phyloP scores from a whole-genome alignment of 2,329 filamentous ascomycete genomes.

The Alternaria alternata region DNA sequence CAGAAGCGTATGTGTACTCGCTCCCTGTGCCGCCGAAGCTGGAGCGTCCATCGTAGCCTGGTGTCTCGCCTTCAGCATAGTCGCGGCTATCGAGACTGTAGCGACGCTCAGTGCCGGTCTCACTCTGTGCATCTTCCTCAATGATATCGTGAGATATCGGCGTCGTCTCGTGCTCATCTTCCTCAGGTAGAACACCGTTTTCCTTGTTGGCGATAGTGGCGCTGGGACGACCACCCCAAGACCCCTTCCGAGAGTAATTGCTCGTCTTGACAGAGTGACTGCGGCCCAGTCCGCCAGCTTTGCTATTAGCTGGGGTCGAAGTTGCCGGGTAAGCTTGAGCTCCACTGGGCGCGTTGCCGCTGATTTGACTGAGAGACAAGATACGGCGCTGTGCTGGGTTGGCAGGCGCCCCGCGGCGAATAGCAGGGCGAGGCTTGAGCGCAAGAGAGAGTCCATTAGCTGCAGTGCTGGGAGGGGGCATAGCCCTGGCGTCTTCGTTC shows the following conservation, averaged over 20 bases:
- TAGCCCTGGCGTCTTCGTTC: conserved; percentile 47
- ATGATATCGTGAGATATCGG: conserved; percentile 33
- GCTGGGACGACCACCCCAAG: conserved; percentile 47
- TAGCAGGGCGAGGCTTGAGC: conserved; percentile 58
- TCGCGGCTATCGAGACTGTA: conserved; percentile 47
- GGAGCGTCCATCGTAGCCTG: conserved; percentile 48
- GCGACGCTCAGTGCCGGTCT: conserved; percentile 52
- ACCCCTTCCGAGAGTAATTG: conserved; percentile 45
- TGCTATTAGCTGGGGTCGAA: conserved; percentile 44
- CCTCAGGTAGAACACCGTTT: conserved; percentile 57
- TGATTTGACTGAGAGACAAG: conserved; percentile 89
- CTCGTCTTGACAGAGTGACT: conserved; percentile 53
- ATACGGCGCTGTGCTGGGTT: conserved; percentile 71
- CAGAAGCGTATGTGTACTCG: conserved; percentile 58
- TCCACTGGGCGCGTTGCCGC: conserved; percentile 70
- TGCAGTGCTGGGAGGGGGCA: conserved; percentile 46
- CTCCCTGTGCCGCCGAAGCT: conserved; percentile 54
- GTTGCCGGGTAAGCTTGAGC: conserved; percentile 48
- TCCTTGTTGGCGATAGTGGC: conserved; percentile 55
- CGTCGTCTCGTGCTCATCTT: conserved; percentile 48
- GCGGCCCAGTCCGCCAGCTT: conserved; percentile 61
- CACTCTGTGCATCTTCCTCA: conserved; percentile 45
- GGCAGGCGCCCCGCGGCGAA: conserved; percentile 49
- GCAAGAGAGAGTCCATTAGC: conserved; percentile 54
- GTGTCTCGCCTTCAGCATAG: conserved; percentile 48